Percentiles rank a stretch among this genome's conserved stretches.
phyloP scores from a whole-genome alignment of 225 moss, liverwort and hornwort species.

The Rhytidiadelphus loreus region DNA sequence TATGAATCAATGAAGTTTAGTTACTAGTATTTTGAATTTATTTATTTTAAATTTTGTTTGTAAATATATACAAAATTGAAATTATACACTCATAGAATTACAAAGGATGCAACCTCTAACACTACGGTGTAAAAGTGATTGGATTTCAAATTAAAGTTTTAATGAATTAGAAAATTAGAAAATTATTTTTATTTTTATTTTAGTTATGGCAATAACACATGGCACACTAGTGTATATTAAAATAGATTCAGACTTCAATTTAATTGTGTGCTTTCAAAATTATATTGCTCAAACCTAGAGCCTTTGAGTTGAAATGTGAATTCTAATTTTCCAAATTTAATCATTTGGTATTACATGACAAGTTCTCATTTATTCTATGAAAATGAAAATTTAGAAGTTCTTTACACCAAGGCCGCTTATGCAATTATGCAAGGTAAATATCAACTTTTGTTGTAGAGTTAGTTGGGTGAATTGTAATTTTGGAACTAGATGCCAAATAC shows the following conservation, averaged over 20 bases:
- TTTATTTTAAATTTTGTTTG: no score
- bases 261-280: neutral
- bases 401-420: no score
- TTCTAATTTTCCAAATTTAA: neutral
- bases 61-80: neutral
- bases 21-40: neutral
- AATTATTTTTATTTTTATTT: no score
- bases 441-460: neutral
- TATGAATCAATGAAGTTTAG: neutral
- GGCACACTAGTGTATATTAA: no score
- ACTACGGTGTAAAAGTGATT: no score
- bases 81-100: neutral
- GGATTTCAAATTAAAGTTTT: no score
- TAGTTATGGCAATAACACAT: no score
- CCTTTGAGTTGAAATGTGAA: neutral
- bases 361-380: neutral
- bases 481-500: no score
- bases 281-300: neutral
- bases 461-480: rapidly evolving
- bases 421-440: neutral
- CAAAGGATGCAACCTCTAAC: no score
- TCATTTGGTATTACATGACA: neutral
- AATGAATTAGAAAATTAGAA: no score
- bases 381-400: neutral
- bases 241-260: neutral